Percentiles rank a stretch among this genome's conserved stretches.
Conservation (phyloP, 768 basidiomycete genomes). For the Chalciporus sphaerocephalus region DNA sequence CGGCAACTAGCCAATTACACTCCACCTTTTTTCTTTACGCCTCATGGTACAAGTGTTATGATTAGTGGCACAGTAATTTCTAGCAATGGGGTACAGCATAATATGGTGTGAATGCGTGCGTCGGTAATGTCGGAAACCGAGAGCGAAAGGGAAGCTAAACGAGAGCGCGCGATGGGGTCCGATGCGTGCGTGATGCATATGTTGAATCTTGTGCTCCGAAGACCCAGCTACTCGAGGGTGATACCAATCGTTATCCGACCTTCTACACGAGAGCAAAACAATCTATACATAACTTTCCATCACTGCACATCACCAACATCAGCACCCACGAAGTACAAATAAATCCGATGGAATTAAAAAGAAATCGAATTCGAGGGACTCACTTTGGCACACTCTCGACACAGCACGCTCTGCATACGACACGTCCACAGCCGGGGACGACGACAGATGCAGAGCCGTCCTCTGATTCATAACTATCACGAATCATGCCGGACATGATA, state of each 20-base stretch:
- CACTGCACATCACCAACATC: slow-evolving; percentile 12
- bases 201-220: background rate
- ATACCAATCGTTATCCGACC: background rate
- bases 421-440: slow-evolving; percentile 33
- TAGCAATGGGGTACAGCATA: slow-evolving; percentile 5
- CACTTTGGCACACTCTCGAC: slow-evolving; percentile 35
- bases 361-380: slow-evolving; percentile 6
- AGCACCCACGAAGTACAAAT: slow-evolving; percentile 2
- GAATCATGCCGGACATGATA: background rate
- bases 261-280: slow-evolving; percentile 27
- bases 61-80: slow-evolving; percentile 14
- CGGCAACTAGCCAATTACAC: background rate
- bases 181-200: background rate
- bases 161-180: background rate
- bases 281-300: slow-evolving; percentile 31
- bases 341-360: background rate
- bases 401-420: slow-evolving; percentile 34
- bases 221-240: background rate
- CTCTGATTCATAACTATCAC: background rate
- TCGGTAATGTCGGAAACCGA: slow-evolving; percentile 3
- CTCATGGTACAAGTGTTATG: background rate
- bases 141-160: background rate
- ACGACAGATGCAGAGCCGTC: slow-evolving; percentile 11
- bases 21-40: background rate
- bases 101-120: slow-evolving; percentile 7